Evolutionary conservation across 1,284 basidiomycete genomes (phyloP), one percentile per base, ranked within the genome.

Genomic region (Sporisorium exsertum): DNA sequence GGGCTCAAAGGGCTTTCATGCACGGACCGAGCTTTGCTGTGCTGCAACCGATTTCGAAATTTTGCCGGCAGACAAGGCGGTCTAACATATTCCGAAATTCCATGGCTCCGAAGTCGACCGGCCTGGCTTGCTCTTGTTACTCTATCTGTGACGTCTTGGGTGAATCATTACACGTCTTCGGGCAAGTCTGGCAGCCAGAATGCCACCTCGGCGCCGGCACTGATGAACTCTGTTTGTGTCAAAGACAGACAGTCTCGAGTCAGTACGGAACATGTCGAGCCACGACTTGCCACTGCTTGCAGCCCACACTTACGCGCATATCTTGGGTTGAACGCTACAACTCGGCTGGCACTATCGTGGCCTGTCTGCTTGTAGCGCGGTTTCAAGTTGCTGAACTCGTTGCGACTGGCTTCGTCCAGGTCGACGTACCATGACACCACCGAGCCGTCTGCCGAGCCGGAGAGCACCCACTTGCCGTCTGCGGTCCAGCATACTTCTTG

Each of bases 401-500:
- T 66, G 32, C 46, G 64, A 18, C 16, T 56, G 2, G 64, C 58
- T 32, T 71, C 59, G n/a, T 77, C 61, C 13, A 79, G 66, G 16
- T 75, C 72, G 10, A 84, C 50, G 16, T 66, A 43, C 83, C 82
- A 84, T 5, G 76, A 61, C 29, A 58, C 52, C 22, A 80, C 53
- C 46, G 58, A 59, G 10, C 67, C 64, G 32, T 71, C 68, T 1
- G 61, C 64, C 32, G 68, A 62, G 27, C 81, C 81, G 0, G 80
- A 72, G 24, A 83, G 26, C 15, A 84, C 77, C 67, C 71, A 83
- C 16, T 72, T 78, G 18, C 83, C 83, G 43, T 84, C 82, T 0
- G 83, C 80, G 12, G 78, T 76, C 81, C 82, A 84, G 66, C 78
- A 76, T 6, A 75, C 51, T 45, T 84, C 83, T 33, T 79, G 69